Base-by-base conservation (phyloP, 225 moss, liverwort and hornwort species). In the Pleurozium schreberi region DNA sequence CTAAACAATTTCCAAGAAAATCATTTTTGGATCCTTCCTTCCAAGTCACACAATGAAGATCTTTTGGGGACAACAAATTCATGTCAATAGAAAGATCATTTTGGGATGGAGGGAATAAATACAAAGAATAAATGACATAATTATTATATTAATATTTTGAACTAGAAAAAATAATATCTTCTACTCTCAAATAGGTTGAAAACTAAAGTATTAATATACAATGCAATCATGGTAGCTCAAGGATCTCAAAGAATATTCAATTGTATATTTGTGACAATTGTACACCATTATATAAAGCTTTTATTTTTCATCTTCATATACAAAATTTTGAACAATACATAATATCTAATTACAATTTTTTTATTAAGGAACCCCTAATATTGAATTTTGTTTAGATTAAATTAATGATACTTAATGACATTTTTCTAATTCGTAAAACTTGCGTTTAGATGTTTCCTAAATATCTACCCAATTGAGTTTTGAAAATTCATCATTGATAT, bases 291-390 rank as follows among this genome's bases (percentile, higher is more conserved):
- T 4, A 69, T 14, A 25, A 23, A 68, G 22, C 4, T 67, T 68
- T 12, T 13, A n/a, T 69, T 69, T n/a, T 69, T 40, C 25, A 69
- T 69, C 23, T 69, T 40, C 13, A n/a, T 22, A 7, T n/a, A 68
- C n/a, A 40, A 69, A 25, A 40, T 40, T 23, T 38, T 38, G n/a
- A 38, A n/a, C 12, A 67, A 12, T 21, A 6, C 4, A 12, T 68
- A 22, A 22, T 8, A 13, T 40, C 3, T 40, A 6, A 40, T 25
- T 69, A 10, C 12, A 67, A 38, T 38, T 21, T n/a, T 67, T 38
- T 21, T 38, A 12, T 3, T 11, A 67, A 0, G 38, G 1, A 11
- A 0, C 12, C 1, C 2, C 2, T 38, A 21, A 67, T 67, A 38
- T 11, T 38, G 21, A 38, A 38, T 6, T 67, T 1, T 36, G 6